phyloP scores from a whole-genome alignment of 1,139 yeast species.

The Cylindricascospora bacillispora region DNA sequence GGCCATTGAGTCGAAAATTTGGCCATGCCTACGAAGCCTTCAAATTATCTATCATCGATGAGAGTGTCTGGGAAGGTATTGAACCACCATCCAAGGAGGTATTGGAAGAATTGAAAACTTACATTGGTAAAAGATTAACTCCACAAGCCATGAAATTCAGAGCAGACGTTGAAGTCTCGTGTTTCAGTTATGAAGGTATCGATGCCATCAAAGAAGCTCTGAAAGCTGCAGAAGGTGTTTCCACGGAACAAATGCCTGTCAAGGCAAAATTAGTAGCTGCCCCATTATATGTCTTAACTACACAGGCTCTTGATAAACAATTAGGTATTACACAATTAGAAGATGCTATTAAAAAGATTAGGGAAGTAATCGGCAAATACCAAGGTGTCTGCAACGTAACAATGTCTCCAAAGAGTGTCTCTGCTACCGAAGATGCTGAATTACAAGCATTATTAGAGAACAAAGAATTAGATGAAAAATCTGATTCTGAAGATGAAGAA shows the following conservation, averaged over 20 bases:
- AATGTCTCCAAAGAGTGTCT: conserved; percentile 98
- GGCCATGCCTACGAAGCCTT: conserved; percentile 98
- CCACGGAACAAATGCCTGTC: conserved; percentile 75
- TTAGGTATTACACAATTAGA: conserved; percentile 73
- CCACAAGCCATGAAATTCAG: conserved; percentile 97
- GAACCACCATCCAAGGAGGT: conserved; percentile 54
- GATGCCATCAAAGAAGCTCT: conserved; percentile 91
- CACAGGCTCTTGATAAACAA: conserved; percentile 84
- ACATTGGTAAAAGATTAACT: conserved; percentile 85
- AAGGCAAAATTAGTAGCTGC: conserved; percentile 96
- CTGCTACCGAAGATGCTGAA: conserved; percentile 97
- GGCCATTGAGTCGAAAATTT: conserved; percentile 93
- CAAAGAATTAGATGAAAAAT: conserved; percentile 52
- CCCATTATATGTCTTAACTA: conserved; percentile 86
- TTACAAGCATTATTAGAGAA: conserved; percentile 83
- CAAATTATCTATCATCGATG: conserved; percentile 89
- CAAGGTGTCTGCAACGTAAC: conserved; percentile 89
- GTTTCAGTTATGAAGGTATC: conserved; percentile 95
- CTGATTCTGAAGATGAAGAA: conserved; percentile 49
- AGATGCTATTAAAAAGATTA: conserved; percentile 66
- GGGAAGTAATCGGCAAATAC: conserved; percentile 50
- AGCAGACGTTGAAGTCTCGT: conserved; percentile 95
- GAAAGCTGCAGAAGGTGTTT: conserved; percentile 70
- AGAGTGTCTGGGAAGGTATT: conserved; percentile 71
- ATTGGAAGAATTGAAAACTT: conserved; percentile 67